Evolutionary conservation across 768 basidiomycete genomes (phyloP).

Genomic region (Sutorius australiensis): DNA sequence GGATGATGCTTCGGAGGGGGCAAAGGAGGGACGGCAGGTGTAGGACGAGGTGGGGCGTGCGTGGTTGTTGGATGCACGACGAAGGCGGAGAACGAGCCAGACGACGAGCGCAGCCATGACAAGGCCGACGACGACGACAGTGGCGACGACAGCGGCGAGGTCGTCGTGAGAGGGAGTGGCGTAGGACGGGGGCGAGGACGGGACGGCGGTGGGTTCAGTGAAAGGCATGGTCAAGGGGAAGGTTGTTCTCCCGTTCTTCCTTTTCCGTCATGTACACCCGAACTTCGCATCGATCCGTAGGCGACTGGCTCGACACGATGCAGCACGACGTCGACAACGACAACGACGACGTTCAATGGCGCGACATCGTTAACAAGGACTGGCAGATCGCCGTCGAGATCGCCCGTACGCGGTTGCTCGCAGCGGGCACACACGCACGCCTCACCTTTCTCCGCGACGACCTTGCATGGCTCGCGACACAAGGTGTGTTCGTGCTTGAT

Average conservation of each 20-base stretch:
- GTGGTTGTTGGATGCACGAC: conserved; percentile 1
- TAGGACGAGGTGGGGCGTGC: conserved; percentile 10
- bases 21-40: conserved; percentile 19
- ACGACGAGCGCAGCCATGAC: neutral
- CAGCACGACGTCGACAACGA: conserved; percentile 8
- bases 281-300: no score
- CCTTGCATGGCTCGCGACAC: conserved; percentile 50
- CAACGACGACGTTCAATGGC: conserved; percentile 44
- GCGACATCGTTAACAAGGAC: conserved; percentile 48
- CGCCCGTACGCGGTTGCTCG: conserved; percentile 48
- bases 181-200: conserved; percentile 1
- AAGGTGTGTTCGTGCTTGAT: conserved; percentile 43
- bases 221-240: neutral
- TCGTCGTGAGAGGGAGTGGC: conserved; percentile 7
- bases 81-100: neutral
- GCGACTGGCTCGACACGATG: conserved; percentile 40
- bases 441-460: conserved; percentile 62
- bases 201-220: neutral
- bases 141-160: conserved; percentile 21
- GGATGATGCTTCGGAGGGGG: conserved; percentile 25
- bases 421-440: conserved; percentile 51
- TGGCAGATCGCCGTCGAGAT: conserved; percentile 55
- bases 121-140: conserved; percentile 19
- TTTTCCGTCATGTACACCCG: no score
- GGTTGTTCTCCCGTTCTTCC: no score